Percentiles rank a stretch among this genome's conserved stretches.
These are phyloP conservation scores for Trypanosoma rangeli DNA, from an alignment of 208 protist species.

Conservation along the genomic window DNA sequence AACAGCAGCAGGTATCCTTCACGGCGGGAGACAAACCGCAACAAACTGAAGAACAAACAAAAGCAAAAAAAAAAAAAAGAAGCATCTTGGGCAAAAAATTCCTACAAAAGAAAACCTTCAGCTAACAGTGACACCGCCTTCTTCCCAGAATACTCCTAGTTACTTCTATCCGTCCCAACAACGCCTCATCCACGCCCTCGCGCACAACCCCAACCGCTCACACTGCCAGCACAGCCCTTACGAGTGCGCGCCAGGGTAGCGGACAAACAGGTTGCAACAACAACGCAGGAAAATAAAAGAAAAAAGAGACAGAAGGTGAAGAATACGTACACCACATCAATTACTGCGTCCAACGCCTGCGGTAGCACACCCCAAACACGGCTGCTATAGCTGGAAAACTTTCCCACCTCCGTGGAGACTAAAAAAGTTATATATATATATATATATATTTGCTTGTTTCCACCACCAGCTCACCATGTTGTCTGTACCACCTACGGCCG, in stretches of 20 bases:
- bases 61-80: slow-evolving; percentile 10
- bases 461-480: neutral
- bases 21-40: slow-evolving; percentile 9
- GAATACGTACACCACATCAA: neutral
- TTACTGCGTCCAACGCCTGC: neutral
- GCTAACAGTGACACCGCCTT: neutral
- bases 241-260: neutral
- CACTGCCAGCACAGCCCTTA: neutral
- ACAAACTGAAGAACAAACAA: slow-evolving; percentile 4
- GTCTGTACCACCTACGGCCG: neutral
- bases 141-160: neutral
- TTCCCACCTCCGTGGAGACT: neutral
- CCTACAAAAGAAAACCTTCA: neutral
- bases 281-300: too few species aligned
- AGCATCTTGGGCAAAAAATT: neutral
- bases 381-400: neutral
- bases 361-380: neutral
- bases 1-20: too few species aligned
- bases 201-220: neutral
- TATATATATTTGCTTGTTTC: slow-evolving; percentile 2
- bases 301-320: neutral
- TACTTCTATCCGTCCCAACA: too few species aligned
- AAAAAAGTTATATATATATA: too few species aligned
- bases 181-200: neutral
- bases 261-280: neutral